These are phyloP conservation scores for Moringa oleifera DNA, from an alignment of 345 rosid genomes.

Conservation along the genomic window DNA sequence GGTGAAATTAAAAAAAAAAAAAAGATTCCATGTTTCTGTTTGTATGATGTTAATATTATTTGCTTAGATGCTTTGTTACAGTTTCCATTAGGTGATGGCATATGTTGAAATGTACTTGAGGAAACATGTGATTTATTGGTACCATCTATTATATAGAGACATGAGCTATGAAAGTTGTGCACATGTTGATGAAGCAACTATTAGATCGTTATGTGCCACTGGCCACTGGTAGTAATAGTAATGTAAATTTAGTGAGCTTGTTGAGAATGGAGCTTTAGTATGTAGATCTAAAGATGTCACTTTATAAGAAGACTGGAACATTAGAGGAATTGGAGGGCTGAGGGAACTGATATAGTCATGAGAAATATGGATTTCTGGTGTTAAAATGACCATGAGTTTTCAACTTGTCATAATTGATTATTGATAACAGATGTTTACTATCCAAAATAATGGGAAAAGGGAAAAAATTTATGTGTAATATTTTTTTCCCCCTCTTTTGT, in stretches of 20 bases:
- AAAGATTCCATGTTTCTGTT: neutral
- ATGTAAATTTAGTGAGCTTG: neutral
- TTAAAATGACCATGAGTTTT: no score
- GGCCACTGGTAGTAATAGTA: neutral
- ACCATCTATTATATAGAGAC: neutral
- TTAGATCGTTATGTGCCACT: neutral
- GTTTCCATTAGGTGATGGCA: neutral
- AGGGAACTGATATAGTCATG: no score
- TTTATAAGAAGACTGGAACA: no score
- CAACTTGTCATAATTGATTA: no score
- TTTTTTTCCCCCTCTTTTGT: neutral
- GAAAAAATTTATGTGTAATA: no score
- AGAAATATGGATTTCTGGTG: no score
- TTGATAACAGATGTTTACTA: no score
- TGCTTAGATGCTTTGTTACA: neutral
- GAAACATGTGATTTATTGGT: neutral
- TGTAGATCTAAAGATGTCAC: no score
- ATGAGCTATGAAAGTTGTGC: no score
- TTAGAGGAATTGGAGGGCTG: no score
- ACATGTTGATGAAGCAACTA: neutral
- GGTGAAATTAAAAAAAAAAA: conserved; percentile 35
- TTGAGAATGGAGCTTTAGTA: no score
- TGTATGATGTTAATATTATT: neutral
- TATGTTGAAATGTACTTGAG: neutral
- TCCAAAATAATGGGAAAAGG: no score